phyloP scores from a whole-genome alignment of 768 basidiomycete species.

The Amanita exitialis region DNA sequence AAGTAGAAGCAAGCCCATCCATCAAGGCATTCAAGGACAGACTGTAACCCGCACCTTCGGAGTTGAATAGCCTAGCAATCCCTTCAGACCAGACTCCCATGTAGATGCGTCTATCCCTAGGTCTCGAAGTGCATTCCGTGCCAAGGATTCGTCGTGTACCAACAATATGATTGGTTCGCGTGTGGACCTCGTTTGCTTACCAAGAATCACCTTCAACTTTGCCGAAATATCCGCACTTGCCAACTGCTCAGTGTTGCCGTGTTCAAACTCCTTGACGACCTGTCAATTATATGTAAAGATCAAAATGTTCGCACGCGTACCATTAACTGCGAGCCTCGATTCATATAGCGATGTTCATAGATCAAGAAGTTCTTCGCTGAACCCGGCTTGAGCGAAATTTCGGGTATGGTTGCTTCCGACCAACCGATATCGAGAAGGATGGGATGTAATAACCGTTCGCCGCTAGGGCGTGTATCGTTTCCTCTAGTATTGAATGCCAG shows the following conservation, averaged over 20 bases:
- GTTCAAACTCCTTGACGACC: constrained; percentile 16
- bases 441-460: constrained; percentile 14
- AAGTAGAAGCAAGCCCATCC: neutral
- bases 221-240: constrained; percentile 10
- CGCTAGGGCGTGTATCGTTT: constrained; percentile 13
- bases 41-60: constrained; percentile 2
- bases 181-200: constrained; percentile 12
- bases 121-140: constrained; percentile 26
- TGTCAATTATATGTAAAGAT: neutral
- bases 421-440: constrained; percentile 21
- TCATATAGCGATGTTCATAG: constrained; percentile 12
- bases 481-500: constrained; percentile 19
- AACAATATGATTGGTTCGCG: constrained; percentile 32
- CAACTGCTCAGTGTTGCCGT: constrained; percentile 17
- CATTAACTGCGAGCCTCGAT: constrained; percentile 8
- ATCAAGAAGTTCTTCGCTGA: constrained; percentile 17
- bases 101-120: constrained; percentile 28
- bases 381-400: constrained; percentile 9
- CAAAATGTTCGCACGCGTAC: neutral
- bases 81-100: constrained; percentile 31
- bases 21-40: neutral
- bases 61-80: constrained; percentile 15
- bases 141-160: constrained; percentile 31
- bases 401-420: constrained; percentile 24
- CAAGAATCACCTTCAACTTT: constrained; percentile 11